phyloP scores from a whole-genome alignment of 345 rosid species.

The Citropsis articulata region DNA sequence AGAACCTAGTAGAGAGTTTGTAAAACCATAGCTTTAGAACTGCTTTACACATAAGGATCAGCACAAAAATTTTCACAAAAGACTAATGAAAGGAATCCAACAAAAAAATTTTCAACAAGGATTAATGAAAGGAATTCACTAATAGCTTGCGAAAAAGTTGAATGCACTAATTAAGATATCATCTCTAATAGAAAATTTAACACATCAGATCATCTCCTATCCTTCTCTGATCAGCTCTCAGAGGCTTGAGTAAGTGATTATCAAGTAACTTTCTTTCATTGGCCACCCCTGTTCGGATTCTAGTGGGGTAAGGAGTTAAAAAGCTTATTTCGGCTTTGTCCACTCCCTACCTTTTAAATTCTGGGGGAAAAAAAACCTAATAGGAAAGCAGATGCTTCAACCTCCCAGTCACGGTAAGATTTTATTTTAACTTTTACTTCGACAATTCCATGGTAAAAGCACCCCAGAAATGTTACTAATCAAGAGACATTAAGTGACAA shows the following conservation, averaged over 20 bases:
- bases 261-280: too few species aligned
- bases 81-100: background rate
- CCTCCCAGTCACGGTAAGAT: background rate
- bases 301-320: too few species aligned
- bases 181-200: background rate
- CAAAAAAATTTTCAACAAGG: too few species aligned
- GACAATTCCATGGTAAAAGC: background rate
- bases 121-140: too few species aligned
- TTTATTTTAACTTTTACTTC: background rate
- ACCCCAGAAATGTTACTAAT: background rate
- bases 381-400: background rate
- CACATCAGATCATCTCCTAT: background rate
- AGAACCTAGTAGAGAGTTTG: constrained; percentile 29
- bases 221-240: too few species aligned
- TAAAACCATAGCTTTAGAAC: background rate
- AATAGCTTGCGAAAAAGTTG: background rate
- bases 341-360: too few species aligned
- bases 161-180: background rate
- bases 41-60: background rate
- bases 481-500: background rate
- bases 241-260: too few species aligned
- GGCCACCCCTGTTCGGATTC: too few species aligned
- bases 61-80: background rate
- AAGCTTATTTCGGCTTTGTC: too few species aligned
- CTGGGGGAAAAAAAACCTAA: too few species aligned